phyloP scores from a whole-genome alignment of 2,329 filamentous ascomycete genomes.

The Xylariaceae sp. region DNA sequence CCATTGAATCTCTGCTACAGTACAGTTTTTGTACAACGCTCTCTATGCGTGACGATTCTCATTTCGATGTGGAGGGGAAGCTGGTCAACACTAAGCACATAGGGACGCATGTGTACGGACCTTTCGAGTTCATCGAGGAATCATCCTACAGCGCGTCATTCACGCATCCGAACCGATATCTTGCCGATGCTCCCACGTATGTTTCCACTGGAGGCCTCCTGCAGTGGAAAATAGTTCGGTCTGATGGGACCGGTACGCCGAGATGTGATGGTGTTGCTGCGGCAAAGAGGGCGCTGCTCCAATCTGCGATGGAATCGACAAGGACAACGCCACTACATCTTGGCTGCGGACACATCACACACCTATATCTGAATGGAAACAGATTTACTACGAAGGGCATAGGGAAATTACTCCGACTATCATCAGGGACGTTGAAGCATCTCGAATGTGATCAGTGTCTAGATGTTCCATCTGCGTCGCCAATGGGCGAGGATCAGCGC shows the following conservation, averaged over 20 bases:
- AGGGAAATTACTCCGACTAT: conserved; percentile 38
- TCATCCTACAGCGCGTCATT: conserved; percentile 42
- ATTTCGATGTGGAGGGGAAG: conserved; percentile 44
- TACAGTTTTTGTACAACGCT: conserved; percentile 31
- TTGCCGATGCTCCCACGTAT: conserved; percentile 45
- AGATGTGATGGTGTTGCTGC: conserved; percentile 33
- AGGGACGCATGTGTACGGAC: conserved; percentile 36
- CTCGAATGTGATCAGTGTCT: conserved; percentile 47
- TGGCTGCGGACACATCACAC: conserved; percentile 41
- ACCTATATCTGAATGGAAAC: conserved; percentile 50
- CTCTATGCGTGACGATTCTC: conserved; percentile 34
- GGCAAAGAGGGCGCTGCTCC: conserved; percentile 31
- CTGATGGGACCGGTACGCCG: conserved; percentile 32
- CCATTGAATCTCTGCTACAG: conserved; percentile 33
- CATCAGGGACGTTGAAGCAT: conserved; percentile 45
- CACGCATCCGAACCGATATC: conserved; percentile 43
- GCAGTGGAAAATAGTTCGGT: conserved; percentile 32
- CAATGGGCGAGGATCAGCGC: conserved; percentile 27
- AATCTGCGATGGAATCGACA: conserved; percentile 13
- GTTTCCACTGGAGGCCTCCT: conserved; percentile 21
- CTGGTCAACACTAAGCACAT: conserved; percentile 29
- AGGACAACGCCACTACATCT: conserved; percentile 24
- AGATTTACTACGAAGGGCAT: conserved; percentile 41
- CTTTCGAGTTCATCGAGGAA: conserved; percentile 43
- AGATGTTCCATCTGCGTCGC: conserved; percentile 12